Evolutionary conservation across 768 basidiomycete genomes (phyloP).

Genomic region (Psilocybe subaeruginosa): DNA sequence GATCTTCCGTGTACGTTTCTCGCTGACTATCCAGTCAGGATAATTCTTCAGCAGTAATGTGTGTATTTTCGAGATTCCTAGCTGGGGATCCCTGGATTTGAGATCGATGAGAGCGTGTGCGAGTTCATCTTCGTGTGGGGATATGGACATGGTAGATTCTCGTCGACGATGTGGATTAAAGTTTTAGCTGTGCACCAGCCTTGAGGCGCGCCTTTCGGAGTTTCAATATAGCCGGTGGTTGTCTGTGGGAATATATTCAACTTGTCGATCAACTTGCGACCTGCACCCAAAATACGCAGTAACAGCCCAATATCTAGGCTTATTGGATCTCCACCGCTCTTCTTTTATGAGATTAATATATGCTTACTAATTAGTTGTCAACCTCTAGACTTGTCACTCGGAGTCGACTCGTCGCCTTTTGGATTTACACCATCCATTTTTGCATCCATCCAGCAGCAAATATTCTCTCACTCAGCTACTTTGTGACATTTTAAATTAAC

Average conservation of each 20-base stretch:
- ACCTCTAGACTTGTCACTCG: no score
- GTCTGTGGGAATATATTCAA: not conserved
- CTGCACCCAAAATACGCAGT: no score
- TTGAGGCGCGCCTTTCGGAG: not conserved
- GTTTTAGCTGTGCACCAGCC: not conserved
- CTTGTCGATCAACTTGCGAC: no score
- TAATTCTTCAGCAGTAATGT: slow-evolving; percentile 57
- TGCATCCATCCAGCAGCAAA: no score
- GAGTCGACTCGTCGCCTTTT: no score
- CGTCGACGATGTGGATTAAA: not conserved
- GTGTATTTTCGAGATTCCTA: slow-evolving; percentile 77
- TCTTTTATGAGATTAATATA: no score
- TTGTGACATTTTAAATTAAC: no score
- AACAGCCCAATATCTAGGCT: no score
- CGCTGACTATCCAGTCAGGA: slow-evolving; percentile 79
- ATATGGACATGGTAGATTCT: slow-evolving; percentile 8
- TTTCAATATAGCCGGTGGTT: not conserved
- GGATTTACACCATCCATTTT: no score
- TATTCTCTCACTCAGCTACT: no score
- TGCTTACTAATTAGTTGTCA: no score
- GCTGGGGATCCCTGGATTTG: slow-evolving; percentile 56
- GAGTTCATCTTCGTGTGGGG: slow-evolving; percentile 70
- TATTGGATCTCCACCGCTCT: no score
- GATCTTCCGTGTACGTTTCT: slow-evolving; percentile 78
- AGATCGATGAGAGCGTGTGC: slow-evolving; percentile 55